Conservation (phyloP, 768 basidiomycete species). For the Rhizopogon rudus region DNA sequence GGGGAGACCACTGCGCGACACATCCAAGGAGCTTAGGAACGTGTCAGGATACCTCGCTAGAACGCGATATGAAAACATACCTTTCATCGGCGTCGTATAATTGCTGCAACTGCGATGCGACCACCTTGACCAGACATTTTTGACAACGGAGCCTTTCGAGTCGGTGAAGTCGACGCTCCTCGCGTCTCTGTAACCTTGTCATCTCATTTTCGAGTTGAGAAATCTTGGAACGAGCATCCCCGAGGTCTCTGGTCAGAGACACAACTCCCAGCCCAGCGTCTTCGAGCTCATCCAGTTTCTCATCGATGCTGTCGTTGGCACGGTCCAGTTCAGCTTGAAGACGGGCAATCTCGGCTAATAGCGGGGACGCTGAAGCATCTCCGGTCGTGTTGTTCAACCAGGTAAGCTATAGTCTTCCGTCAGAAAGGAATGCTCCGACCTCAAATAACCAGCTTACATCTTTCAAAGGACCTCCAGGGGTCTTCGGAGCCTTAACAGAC, state of each 20-base stretch:
- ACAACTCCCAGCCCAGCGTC: constrained; percentile 75
- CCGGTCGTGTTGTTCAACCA: constrained; percentile 62
- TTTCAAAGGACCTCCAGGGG: constrained; percentile 72
- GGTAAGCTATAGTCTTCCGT: constrained; percentile 45
- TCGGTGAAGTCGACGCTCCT: constrained; percentile 61
- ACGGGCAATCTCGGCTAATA: constrained; percentile 67
- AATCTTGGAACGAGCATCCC: constrained; percentile 61
- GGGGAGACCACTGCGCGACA: constrained; percentile 40
- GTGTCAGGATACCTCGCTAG: constrained; percentile 2
- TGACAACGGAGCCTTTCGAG: constrained; percentile 61
- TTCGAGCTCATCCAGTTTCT: constrained; percentile 82
- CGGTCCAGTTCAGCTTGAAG: constrained; percentile 71
- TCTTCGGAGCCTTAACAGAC: constrained; percentile 66
- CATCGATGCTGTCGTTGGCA: constrained; percentile 83
- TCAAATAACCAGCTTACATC: constrained; percentile 47
- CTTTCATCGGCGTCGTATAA: constrained; percentile 53
- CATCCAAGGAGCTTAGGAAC: constrained; percentile 45
- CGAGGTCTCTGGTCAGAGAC: constrained; percentile 62
- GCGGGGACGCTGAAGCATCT: constrained; percentile 54
- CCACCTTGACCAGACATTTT: constrained; percentile 63
- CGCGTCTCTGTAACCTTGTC: constrained; percentile 56
- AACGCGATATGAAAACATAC: constrained; percentile 28
- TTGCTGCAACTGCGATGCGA: constrained; percentile 39
- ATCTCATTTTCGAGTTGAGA: constrained; percentile 61
- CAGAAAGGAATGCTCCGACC: constrained; percentile 1